A percentile compares a stretch with the other conserved stretches of the same genome.
These are phyloP conservation scores for Wickerhamomyces silvicola DNA, from an alignment of 805 yeast species.

Conservation along the genomic window DNA sequence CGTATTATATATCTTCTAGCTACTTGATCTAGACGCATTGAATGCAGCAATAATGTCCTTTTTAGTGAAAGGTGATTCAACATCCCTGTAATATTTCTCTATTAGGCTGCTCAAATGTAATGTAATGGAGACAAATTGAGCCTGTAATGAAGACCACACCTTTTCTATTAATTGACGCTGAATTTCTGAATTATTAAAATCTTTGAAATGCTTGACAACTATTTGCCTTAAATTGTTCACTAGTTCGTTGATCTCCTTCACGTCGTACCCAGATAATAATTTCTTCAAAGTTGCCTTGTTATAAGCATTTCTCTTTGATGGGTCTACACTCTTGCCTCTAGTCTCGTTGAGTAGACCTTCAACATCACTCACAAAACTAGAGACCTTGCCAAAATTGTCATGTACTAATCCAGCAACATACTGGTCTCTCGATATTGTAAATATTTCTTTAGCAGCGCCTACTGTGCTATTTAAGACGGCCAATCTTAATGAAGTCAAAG, in stretches of 20 bases:
- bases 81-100: slow-evolving; percentile 44
- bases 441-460: slow-evolving; percentile 20
- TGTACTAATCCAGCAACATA: slow-evolving; percentile 44
- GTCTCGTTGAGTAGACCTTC: slow-evolving; percentile 40
- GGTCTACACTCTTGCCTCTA: slow-evolving; percentile 28
- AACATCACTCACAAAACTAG: slow-evolving; percentile 58
- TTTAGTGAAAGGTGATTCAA: slow-evolving; percentile 43
- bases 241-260: slow-evolving; percentile 48
- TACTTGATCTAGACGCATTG: slow-evolving; percentile 23
- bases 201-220: slow-evolving; percentile 47
- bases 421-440: slow-evolving; percentile 26
- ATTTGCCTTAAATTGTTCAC: slow-evolving; percentile 50
- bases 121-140: slow-evolving; percentile 51
- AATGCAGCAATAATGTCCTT: slow-evolving; percentile 55
- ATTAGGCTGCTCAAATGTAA: slow-evolving; percentile 48
- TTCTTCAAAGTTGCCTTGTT: slow-evolving; percentile 52
- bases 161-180: slow-evolving; percentile 52
- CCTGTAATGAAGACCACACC: slow-evolving; percentile 68
- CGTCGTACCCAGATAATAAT: slow-evolving; percentile 49
- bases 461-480: slow-evolving; percentile 8
- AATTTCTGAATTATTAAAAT: slow-evolving; percentile 27
- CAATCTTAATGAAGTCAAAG: slow-evolving; percentile 23
- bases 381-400: slow-evolving; percentile 59
- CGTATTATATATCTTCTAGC: too few relatives aligned
- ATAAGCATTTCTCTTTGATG: slow-evolving; percentile 57